phyloP scores from a whole-genome alignment of 495 filamentous ascomycete species.

The Podospora appendiculata region DNA sequence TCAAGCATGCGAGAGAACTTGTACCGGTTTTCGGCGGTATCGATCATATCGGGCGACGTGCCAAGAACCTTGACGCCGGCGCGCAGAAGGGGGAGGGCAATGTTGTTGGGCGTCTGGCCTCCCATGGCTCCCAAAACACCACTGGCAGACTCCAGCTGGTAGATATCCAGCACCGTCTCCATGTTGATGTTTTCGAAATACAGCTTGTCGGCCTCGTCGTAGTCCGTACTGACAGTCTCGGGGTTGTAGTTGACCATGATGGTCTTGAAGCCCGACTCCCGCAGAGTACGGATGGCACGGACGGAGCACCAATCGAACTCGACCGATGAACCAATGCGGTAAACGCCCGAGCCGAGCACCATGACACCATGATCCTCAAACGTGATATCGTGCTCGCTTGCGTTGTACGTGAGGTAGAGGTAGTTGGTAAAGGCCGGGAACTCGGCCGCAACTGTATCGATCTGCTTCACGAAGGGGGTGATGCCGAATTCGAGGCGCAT shows the following conservation, averaged over 20 bases:
- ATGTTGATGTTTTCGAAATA: constrained; percentile 98
- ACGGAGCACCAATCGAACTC: constrained; percentile 99
- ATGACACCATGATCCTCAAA: constrained; percentile 89
- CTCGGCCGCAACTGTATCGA: constrained; percentile 96
- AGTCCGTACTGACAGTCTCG: constrained; percentile 91
- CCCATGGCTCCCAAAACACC: constrained; percentile 98
- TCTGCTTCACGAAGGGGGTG: constrained; percentile 88
- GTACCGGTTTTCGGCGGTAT: constrained; percentile 93
- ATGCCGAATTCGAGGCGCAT: constrained; percentile 79
- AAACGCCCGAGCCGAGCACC: constrained; percentile 95
- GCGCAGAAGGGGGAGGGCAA: constrained; percentile 80
- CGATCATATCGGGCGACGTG: constrained; percentile 98
- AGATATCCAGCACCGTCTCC: constrained; percentile 92
- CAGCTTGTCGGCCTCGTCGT: constrained; percentile 88
- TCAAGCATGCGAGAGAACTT: constrained; percentile 98
- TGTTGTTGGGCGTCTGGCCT: constrained; percentile 97
- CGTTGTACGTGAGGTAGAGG: constrained; percentile 94
- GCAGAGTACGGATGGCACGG: constrained; percentile 84
- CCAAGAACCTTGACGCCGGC: constrained; percentile 87
- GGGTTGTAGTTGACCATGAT: constrained; percentile 99
- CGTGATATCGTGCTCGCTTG: constrained; percentile 70
- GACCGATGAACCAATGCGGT: constrained; percentile 94
- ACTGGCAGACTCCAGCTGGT: constrained; percentile 76
- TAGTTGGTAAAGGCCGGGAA: constrained; percentile 96
- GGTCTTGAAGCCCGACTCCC: constrained; percentile 83